A percentile compares a stretch with the other conserved stretches of the same genome.
Evolutionary conservation across 2,329 filamentous ascomycete genomes (phyloP).

Genomic region (Drechslera avenae): DNA sequence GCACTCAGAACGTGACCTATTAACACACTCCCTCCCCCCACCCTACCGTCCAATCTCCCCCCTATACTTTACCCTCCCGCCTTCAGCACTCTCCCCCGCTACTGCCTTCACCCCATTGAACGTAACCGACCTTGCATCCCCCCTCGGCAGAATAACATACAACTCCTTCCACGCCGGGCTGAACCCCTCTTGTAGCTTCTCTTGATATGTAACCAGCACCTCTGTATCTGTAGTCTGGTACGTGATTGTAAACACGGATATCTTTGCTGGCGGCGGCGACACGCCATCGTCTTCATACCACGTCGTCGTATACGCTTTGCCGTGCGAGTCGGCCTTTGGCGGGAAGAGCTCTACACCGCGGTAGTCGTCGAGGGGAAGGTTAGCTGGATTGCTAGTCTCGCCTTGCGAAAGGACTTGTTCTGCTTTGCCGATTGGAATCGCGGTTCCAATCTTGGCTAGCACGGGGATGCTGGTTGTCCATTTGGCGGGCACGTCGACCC

Average conservation of each 20-base stretch:
- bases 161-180: constrained; percentile 57
- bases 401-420: constrained; percentile 59
- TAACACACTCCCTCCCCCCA: neutral
- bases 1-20: too few relatives aligned
- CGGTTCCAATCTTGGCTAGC: constrained; percentile 60
- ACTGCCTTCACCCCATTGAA: constrained; percentile 17
- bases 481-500: constrained; percentile 57
- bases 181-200: constrained; percentile 51
- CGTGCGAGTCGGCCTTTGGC: constrained; percentile 48
- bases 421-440: constrained; percentile 58
- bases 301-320: constrained; percentile 46
- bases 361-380: constrained; percentile 59
- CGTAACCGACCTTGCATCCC: constrained; percentile 52
- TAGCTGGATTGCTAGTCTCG: constrained; percentile 54
- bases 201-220: constrained; percentile 52
- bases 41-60: neutral
- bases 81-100: neutral
- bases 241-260: constrained; percentile 34
- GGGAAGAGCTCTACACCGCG: constrained; percentile 64
- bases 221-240: constrained; percentile 49
- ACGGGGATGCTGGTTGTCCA: constrained; percentile 63
- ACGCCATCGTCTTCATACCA: constrained; percentile 66
- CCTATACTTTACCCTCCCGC: constrained; percentile 1
- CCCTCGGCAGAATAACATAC: constrained; percentile 57
- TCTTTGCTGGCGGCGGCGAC: constrained; percentile 46